Percentiles rank a stretch among this genome's conserved stretches.
Evolutionary conservation across 306 rosid species (phyloP).

Genomic region (Prinsepia uniflora): DNA sequence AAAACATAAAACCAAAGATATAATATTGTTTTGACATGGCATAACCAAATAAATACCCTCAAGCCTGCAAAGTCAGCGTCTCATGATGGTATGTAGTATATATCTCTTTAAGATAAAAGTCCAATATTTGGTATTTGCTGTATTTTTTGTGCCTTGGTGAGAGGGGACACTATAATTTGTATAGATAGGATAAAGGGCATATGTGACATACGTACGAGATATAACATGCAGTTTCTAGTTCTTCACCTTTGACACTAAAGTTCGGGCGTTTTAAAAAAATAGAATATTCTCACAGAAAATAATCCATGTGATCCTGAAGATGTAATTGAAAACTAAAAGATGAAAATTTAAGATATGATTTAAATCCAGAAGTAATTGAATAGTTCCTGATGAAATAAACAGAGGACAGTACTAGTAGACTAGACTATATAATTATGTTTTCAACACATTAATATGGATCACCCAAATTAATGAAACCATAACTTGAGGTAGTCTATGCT

Average conservation of each 20-base stretch:
- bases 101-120: not conserved
- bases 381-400: not conserved
- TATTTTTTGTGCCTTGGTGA: too few species aligned
- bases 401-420: not conserved
- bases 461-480: not conserved
- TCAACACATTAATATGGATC: not conserved
- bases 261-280: not conserved
- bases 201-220: too few species aligned
- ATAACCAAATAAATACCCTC: not conserved
- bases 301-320: not conserved
- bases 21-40: not conserved
- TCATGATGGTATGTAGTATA: not conserved
- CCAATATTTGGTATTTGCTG: too few species aligned
- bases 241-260: not conserved
- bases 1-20: conserved; percentile 8
- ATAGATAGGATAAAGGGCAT: too few species aligned
- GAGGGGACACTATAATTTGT: too few species aligned
- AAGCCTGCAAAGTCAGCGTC: not conserved
- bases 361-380: not conserved
- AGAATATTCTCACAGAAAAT: not conserved
- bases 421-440: too few species aligned
- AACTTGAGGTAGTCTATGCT: not conserved
- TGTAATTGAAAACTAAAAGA: not conserved
- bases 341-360: not conserved
- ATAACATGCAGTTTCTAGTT: not conserved